Evolutionary conservation across 768 basidiomycete species (phyloP), one percentile per base, ranked within the genome.

Genomic region (Leucogyrophana mollusca): DNA sequence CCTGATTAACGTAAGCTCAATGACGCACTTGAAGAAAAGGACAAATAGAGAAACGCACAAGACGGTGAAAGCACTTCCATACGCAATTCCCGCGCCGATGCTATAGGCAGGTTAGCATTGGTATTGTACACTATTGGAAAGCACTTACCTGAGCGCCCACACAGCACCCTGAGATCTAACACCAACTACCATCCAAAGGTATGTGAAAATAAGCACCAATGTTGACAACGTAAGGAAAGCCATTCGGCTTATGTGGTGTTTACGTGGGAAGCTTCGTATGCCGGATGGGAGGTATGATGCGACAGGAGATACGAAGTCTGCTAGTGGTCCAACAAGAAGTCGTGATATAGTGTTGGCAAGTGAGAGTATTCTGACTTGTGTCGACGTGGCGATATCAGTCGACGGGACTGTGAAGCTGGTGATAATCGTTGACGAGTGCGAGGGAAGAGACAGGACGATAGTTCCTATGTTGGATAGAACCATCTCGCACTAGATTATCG

Each of bases 391-490:
- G n/a, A 60, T 53, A 34, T 71, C 64, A 14, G 67, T 53, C 13
- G 65, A 58, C 16, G 63, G 47, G 20, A 51, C 49, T 34, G 52
- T 49, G 20, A 39, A 17, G 41, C 45, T 27, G 32, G 53, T 3
- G 23, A 27, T 22, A 25, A 52, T 44, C 16, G 44, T 30, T 6
- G 58, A 35, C 18, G 32, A 22, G 16, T 61, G 42, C 13, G 65
- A 57, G 8, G 81, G 78, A 27, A 90, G 74, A 11, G 89, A 82
- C 4, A 84, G 65, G 11, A 85, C 76, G 41, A 91, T 85, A 1
- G 85, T 81, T 30, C 87, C 89, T 38, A 92, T 82, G 56, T 90
- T 92, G 16, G 87, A 84, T 16, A 91, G 82, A 17, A 92, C 73
- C 87, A 89, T 90, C 62, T 90, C 88, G 37, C 77, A 79, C 85